Evolutionary conservation across 2,329 filamentous ascomycete species (phyloP).

Genomic region (Curvularia lunata): DNA sequence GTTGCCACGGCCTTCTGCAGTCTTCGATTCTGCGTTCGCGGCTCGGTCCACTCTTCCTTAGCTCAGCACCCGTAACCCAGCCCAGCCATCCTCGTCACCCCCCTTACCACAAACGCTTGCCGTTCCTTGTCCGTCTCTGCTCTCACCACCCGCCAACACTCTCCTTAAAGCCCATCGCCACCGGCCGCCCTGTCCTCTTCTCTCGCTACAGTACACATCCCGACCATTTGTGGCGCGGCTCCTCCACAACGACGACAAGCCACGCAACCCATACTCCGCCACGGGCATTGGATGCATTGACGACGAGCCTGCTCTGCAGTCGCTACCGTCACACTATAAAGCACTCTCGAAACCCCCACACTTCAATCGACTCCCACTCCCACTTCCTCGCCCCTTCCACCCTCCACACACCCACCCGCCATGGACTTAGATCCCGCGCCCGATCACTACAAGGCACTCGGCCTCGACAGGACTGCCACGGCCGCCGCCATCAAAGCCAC

Average conservation of each 20-base stretch:
- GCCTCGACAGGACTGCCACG: constrained; percentile 74
- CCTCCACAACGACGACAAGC: constrained; percentile 10
- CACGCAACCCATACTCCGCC: constrained; percentile 33
- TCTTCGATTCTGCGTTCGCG: constrained; percentile 20
- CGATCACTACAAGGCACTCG: constrained; percentile 82
- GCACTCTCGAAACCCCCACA: constrained; percentile 12
- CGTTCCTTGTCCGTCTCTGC: constrained; percentile 1
- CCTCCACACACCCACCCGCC: constrained; percentile 59
- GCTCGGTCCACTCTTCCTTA: constrained; percentile 21
- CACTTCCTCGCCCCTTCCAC: constrained; percentile 1
- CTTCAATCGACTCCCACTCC: constrained; percentile 8
- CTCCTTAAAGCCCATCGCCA: constrained; percentile 16
- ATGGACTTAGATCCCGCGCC: constrained; percentile 58
- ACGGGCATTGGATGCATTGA: constrained; percentile 16
- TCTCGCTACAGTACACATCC: constrained; percentile 10
- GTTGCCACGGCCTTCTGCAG: constrained; percentile 31
- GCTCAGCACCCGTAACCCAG: constrained; percentile 18
- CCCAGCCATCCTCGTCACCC: constrained; percentile 23
- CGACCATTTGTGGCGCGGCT: constrained; percentile 11
- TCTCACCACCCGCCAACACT: constrained; percentile 16
- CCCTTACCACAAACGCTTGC: constrained; percentile 20
- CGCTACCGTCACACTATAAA: constrained; percentile 21
- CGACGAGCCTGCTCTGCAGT: constrained; percentile 14
- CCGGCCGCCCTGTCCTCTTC: constrained; percentile 6
- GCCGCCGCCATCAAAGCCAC: constrained; percentile 75